Percentiles rank a stretch among this genome's conserved stretches.
These are phyloP conservation scores for Suillus hirtellus DNA, from an alignment of 768 basidiomycete genomes.

Conservation along the genomic window DNA sequence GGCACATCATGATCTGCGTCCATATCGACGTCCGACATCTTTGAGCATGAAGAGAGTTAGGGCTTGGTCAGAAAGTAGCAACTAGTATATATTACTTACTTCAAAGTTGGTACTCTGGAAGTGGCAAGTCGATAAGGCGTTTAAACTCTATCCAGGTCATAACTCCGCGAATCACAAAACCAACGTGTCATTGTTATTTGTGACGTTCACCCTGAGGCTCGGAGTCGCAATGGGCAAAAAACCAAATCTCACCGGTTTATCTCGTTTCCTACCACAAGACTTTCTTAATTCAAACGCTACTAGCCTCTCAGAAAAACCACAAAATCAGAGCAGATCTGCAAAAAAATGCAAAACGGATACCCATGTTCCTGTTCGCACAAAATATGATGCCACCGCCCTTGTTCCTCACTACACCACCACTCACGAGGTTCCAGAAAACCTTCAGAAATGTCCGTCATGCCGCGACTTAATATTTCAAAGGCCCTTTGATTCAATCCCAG, in stretches of 20 bases:
- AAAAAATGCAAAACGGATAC: slow-evolving; percentile 28
- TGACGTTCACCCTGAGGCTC: neutral
- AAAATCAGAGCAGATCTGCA: slow-evolving; percentile 3
- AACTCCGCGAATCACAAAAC: slow-evolving; percentile 8
- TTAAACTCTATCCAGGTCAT: too few relatives aligned
- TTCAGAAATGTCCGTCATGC: slow-evolving; percentile 74
- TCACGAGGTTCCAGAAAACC: slow-evolving; percentile 71
- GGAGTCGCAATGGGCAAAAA: slow-evolving; percentile 39
- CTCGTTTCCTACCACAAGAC: slow-evolving; percentile 43
- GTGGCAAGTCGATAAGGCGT: neutral
- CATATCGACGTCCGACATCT: slow-evolving; percentile 8
- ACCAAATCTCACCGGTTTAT: slow-evolving; percentile 42
- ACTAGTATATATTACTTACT: neutral
- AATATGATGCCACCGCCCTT: slow-evolving; percentile 70
- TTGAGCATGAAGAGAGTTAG: neutral
- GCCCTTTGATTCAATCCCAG: neutral
- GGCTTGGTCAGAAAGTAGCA: too few relatives aligned
- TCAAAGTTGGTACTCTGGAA: neutral
- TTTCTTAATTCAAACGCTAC: slow-evolving; percentile 26
- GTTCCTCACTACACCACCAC: slow-evolving; percentile 68
- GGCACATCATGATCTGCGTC: neutral
- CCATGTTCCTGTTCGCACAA: slow-evolving; percentile 34
- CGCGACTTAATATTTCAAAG: neutral
- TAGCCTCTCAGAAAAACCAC: slow-evolving; percentile 10
- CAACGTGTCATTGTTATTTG: neutral